A percentile compares a stretch with the other conserved stretches of the same genome.
Evolutionary conservation across 352 stramenopile genomes (phyloP).

Genomic region (Pythium oligandrum): DNA sequence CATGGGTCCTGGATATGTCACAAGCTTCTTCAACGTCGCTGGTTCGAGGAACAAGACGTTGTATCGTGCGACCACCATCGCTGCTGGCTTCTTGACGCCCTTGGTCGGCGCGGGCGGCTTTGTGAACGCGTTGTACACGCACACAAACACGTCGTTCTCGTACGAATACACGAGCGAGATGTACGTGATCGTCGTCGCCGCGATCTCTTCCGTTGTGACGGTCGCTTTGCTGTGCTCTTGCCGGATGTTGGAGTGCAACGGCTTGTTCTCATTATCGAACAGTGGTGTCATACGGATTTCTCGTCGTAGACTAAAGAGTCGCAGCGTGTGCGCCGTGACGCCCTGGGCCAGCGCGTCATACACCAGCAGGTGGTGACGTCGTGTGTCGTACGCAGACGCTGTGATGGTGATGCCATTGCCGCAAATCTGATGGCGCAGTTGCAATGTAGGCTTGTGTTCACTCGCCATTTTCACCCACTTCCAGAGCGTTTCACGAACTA

Average conservation of each 20-base stretch:
- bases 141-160: slow-evolving; percentile 52
- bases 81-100: slow-evolving; percentile 1
- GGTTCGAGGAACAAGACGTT: slow-evolving; percentile 62
- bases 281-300: slow-evolving; percentile 57
- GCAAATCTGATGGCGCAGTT: slow-evolving; percentile 70
- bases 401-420: slow-evolving; percentile 49
- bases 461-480: no score
- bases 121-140: slow-evolving; percentile 38
- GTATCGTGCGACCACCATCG: slow-evolving; percentile 13
- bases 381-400: slow-evolving; percentile 56
- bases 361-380: slow-evolving; percentile 62
- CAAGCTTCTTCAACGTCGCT: slow-evolving; percentile 45
- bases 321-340: slow-evolving; percentile 44
- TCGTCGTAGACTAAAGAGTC: slow-evolving; percentile 66
- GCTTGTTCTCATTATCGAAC: slow-evolving; percentile 29
- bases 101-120: slow-evolving; percentile 2
- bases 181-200: slow-evolving; percentile 5
- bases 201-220: slow-evolving; percentile 1
- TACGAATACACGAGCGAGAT: slow-evolving; percentile 41
- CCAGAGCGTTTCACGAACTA: no score
- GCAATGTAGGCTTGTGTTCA: slow-evolving; percentile 5
- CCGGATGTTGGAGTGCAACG: slow-evolving; percentile 2
- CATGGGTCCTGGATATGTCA: slow-evolving; percentile 39
- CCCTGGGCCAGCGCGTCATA: slow-evolving; percentile 32
- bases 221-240: background rate